Base-by-base conservation (phyloP, 2,329 filamentous ascomycete species). In the Orbilia javanica region DNA sequence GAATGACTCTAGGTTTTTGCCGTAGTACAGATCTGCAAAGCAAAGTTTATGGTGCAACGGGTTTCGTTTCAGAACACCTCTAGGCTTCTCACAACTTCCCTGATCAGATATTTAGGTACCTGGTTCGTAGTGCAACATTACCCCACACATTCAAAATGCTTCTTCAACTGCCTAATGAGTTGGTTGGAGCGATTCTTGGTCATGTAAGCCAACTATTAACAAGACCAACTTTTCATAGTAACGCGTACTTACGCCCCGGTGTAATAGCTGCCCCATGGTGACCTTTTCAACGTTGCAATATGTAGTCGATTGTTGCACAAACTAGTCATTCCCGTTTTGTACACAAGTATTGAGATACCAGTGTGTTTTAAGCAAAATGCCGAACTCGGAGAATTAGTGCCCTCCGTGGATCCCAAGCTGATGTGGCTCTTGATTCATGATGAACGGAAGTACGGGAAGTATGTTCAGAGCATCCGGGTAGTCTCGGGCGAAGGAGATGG, bases 291-390 rank as follows among this genome's bases (percentile, higher is more conserved):
- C 29, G 6, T 62, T 22, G 20, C 42, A 18, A 48, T 13, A 52
- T 70, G 66, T n/a, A 48, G 44, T 36, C 18, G 27, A n/a, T 13
- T 44, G 34, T 42, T 71, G 7, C 31, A 63, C 20, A 11, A 44
- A 13, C n/a, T 63, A 6, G 55, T 44, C 3, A 44, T 55, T 8
- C 55, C 55, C 0, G n/a, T 46, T 36, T 34, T 71, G 11, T 71
- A 71, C 34, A 25, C 39, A 15, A 15, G 46, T 8, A 4, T 71
- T 7, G 53, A 29, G 4, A 4, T 66, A 4, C 46, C 18, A 15
- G 25, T 68, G n/a, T n/a, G n/a, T n/a, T n/a, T n/a, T n/a, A n/a
- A 29, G 36, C 20, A 13, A 15, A 42, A 39, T 39, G 4, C 8
- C 13, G 13, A 13, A 11, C 13, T 39, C 2, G 36, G 36, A 11